Evolutionary conservation across 371 early-diverging fungal genomes (phyloP), one percentile per base, ranked within the genome.

Genomic region (Capillidium heterosporum): DNA sequence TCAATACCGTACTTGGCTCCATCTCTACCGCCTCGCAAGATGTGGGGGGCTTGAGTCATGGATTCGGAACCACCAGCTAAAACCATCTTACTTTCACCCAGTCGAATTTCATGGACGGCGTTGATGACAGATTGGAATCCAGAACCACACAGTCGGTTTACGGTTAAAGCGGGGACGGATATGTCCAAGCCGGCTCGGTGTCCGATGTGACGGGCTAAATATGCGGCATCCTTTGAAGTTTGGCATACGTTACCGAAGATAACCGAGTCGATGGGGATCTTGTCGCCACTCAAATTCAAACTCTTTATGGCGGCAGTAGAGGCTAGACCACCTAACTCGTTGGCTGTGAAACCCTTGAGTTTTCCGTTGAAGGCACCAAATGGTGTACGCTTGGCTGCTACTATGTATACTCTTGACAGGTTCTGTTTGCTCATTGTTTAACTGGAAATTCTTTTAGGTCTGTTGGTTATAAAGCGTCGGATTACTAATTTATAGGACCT

Each of bases 201-300:
- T 41, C 93, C 94, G 50, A 93, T 80, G 61, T 96, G 97, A 59
- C 97, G 84, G 13, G 95, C 84, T 23, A 94, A 72, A 67, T 91
- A 93, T 28, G 93, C 77, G 15, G 89, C 95, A 19, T 81, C 75
- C 11, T 70, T 61, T 46, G 83, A 84, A 1, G 95, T 84, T 62
- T 94, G 94, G 61, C 81, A 67, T 8, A 96, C 97, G 63, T 96
- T 96, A 59, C 97, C 97, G 67, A 91, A 86, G 52, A 94, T 86
- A 54, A 91, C 89, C 24, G 90, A 84, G 72, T 91, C 89, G 35
- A 93, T 71, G 21, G 78, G 81, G 29, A 78, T 61, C 10, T 76
- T 73, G 43, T 73, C 67, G 21, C 89, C 89, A n/a, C n/a, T n/a
- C n/a, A n/a, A n/a, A n/a, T n/a, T n/a, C 21, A 93, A 70, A 52